Percentiles rank a stretch among this genome's conserved stretches.
Conservation (phyloP, 1,284 basidiomycete genomes). For the Apiotrichum porosum region DNA sequence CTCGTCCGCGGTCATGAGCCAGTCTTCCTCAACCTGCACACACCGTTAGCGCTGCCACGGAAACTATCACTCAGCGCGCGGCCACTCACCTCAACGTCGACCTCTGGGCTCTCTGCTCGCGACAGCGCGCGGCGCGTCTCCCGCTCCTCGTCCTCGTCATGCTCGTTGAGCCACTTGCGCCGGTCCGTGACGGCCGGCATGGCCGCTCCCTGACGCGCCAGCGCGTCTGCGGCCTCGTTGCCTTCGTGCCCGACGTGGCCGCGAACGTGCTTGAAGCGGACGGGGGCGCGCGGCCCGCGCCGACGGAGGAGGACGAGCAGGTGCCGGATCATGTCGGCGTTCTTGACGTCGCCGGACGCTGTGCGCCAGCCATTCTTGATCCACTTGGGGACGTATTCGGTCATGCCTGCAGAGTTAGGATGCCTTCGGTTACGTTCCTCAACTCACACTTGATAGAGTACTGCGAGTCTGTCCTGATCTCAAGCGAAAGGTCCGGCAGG, state of each 20-base stretch:
- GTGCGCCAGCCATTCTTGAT: slow-evolving; percentile 35
- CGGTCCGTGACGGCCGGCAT: slow-evolving; percentile 25
- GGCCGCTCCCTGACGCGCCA: slow-evolving; percentile 39
- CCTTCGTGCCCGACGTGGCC: slow-evolving; percentile 43
- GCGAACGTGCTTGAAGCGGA: slow-evolving; percentile 44
- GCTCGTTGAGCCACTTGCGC: slow-evolving; percentile 35
- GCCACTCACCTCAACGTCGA: too few relatives aligned
- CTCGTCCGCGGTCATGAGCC: too few relatives aligned
- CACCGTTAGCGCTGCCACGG: too few relatives aligned
- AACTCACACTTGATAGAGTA: slow-evolving; percentile 46
- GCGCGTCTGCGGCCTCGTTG: slow-evolving; percentile 46
- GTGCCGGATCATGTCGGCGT: slow-evolving; percentile 47
- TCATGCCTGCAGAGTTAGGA: slow-evolving; percentile 34
- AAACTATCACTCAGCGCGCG: too few relatives aligned
- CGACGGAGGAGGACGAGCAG: slow-evolving; percentile 40
- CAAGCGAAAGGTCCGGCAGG: slow-evolving; percentile 42
- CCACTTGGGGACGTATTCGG: slow-evolving; percentile 46
- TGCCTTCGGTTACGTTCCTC: neutral
- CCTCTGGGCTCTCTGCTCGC: too few relatives aligned
- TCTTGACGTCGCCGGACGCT: slow-evolving; percentile 32
- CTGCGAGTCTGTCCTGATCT: slow-evolving; percentile 48
- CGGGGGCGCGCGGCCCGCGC: slow-evolving; percentile 17
- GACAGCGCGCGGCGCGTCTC: too few relatives aligned
- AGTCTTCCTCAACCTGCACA: too few relatives aligned
- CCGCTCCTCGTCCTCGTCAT: too few relatives aligned